Evolutionary conservation across 2,329 filamentous ascomycete species (phyloP).

Genomic region (Cladosporium sp.): DNA sequence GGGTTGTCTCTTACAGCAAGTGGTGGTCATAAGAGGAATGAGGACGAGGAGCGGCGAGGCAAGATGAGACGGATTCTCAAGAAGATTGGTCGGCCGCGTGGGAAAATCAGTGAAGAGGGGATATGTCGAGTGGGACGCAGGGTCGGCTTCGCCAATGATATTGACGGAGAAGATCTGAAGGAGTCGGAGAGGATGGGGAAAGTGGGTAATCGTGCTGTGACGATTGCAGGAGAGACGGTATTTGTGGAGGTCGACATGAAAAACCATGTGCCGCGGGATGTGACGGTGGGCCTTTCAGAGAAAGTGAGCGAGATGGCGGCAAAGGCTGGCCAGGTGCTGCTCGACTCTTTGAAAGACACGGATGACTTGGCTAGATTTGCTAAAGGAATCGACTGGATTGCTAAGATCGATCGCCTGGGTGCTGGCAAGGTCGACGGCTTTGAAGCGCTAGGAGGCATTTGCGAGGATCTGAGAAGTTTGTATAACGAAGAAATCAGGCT

Average conservation of each 20-base stretch:
- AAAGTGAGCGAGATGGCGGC: conserved; percentile 59
- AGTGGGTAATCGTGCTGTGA: conserved; percentile 32
- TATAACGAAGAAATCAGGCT: conserved; percentile 58
- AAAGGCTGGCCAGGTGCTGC: conserved; percentile 62
- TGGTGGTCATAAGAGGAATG: conserved; percentile 35
- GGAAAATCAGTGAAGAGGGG: conserved; percentile 68
- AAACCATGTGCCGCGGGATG: conserved; percentile 42
- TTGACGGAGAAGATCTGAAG: conserved; percentile 19
- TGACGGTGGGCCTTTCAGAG: conserved; percentile 50
- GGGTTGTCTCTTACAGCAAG: conserved; percentile 37
- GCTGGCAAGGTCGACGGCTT: conserved; percentile 68
- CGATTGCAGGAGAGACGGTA: conserved; percentile 34
- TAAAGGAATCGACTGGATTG: conserved; percentile 65
- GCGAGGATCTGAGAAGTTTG: conserved; percentile 64
- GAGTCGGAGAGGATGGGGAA: conserved; percentile 18
- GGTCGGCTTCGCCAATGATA: conserved; percentile 55
- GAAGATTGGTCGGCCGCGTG: conserved; percentile 63
- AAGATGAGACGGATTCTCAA: conserved; percentile 60
- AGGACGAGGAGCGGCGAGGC: conserved; percentile 50
- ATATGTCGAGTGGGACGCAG: conserved; percentile 67
- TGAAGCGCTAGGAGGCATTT: conserved; percentile 71
- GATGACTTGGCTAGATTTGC: conserved; percentile 64
- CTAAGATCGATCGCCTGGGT: conserved; percentile 67
- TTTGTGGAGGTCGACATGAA: conserved; percentile 31
- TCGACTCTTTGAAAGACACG: conserved; percentile 59